Evolutionary conservation across 768 basidiomycete genomes (phyloP).

Genomic region (Amanita phalloides): DNA sequence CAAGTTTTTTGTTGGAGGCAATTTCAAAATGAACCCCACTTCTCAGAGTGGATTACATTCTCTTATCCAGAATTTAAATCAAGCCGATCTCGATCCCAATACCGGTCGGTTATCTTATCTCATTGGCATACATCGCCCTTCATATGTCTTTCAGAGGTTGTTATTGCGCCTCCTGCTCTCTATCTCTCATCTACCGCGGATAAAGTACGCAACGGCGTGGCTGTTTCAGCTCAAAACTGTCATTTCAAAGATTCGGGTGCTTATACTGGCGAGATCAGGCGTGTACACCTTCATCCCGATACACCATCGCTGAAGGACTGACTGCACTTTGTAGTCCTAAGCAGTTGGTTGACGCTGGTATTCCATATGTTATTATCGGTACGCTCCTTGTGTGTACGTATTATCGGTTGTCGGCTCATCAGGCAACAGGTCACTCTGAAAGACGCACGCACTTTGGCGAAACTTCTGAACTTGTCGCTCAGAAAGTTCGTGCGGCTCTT

Average conservation of each 20-base stretch:
- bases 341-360: slow-evolving; percentile 78
- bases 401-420: slow-evolving; percentile 3
- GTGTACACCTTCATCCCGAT: slow-evolving; percentile 9
- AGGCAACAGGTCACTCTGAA: slow-evolving; percentile 77
- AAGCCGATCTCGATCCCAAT: slow-evolving; percentile 63
- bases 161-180: slow-evolving; percentile 84
- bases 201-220: slow-evolving; percentile 50
- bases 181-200: slow-evolving; percentile 73
- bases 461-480: slow-evolving; percentile 69
- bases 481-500: slow-evolving; percentile 80
- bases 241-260: slow-evolving; percentile 80
- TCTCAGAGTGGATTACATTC: slow-evolving; percentile 50
- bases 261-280: slow-evolving; percentile 97
- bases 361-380: slow-evolving; percentile 92
- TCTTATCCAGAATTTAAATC: slow-evolving; percentile 65
- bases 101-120: slow-evolving; percentile 43
- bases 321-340: slow-evolving; percentile 30
- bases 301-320: slow-evolving; percentile 16
- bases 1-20: slow-evolving; percentile 91
- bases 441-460: slow-evolving; percentile 91
- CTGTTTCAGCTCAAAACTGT: slow-evolving; percentile 87
- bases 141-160: slow-evolving; percentile 55
- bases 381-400: slow-evolving; percentile 10
- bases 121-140: slow-evolving; percentile 7
- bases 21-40: slow-evolving; percentile 96